Base-by-base conservation (phyloP, 2,329 filamentous ascomycete species). In the Coleophoma crateriformis region DNA sequence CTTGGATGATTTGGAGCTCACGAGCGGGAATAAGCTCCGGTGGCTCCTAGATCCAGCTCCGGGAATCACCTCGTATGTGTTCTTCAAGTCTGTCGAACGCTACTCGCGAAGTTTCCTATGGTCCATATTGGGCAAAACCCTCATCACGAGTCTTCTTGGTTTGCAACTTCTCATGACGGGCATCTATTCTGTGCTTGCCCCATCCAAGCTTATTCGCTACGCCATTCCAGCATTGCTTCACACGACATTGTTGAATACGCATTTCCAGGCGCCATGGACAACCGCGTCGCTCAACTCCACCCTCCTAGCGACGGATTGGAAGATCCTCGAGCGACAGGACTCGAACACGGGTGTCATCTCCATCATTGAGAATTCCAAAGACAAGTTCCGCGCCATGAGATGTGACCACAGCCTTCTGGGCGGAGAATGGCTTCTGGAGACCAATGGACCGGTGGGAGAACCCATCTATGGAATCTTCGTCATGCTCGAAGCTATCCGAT, bases 381-480 rank as follows among this genome's bases (percentile, higher is more conserved):
- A 81, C 37, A 79, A 84, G 1, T 96, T 88, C 68, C 81, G 90
- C 2, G 82, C 91, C 14, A 81, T 99, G 76, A 82, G 94, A 52
- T 96, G 90, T 66, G 94, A 97, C 61, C 94, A 99, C 67, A 96
- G 90, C 61, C 76, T 99, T 33, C 77, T 99, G 1, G 94, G 94
- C 38, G 94, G 94, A 34, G 88, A 96, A 68, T 99, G 92, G 92
- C 78, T 85, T 12, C 74, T 74, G 38, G 58, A 72, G 52, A 75
- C 69, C 46, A 71, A 63, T 54, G 78, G 88, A n/a, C 80, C 96
- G 67, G 77, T 90, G 15, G 80, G 82, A 11, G 94, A 99, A 68
- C 90, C 92, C 0, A 89, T 99, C 49, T 99, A 97, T 64, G 86
- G 89, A 10, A 87, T 97, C n/a, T 99, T 99, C 66, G 85, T 89